Base-by-base conservation (phyloP, 169 alveolate species). In the Prorocentrum cordatum region DNA sequence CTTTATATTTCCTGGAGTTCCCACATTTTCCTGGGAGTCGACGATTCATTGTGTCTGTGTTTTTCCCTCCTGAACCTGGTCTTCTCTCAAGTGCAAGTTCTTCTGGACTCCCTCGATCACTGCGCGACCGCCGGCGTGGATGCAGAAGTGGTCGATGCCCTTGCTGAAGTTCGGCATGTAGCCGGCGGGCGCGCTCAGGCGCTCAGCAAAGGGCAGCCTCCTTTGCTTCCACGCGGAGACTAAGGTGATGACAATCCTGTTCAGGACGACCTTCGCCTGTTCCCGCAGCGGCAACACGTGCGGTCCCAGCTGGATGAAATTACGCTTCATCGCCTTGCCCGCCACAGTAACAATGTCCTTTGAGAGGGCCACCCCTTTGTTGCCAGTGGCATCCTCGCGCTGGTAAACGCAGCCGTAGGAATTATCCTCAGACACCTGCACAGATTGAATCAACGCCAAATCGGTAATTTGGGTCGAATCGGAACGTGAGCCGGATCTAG, bases 81-180 rank as follows among this genome's bases (percentile, higher is more conserved):
- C 72, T 75, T 75, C 86, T 0, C 61, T 54, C 39, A 75, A 35
- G 22, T 75, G 50, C 61, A 75, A 39, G 31, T 75, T 75, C 39
- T 75, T 61, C 72, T 75, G 86, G 62, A 75, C 86, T 14, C 86
- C 86, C 24, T 75, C 86, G n/a, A 75, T 75, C 31, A 75, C 86
- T 2, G 86, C 86, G 24, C 86, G 86, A 7, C 86, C 86, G 38
- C 86, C 86, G 50, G 86, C 86, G 33, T 75, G 86, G 18, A 75
- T 75, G 86, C 86, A 75, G 38, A 75, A 75, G 86, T 75, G 86
- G 39, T 75, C 86, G 42, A 75, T 75, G 87, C 87, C 87, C 27
- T 77, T 77, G 32, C 87, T 59, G 58, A 77, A 77, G 68, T 77
- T 77, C 0, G 87, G 87, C 20, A 73, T 77, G 87, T 77, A 77